A percentile compares a stretch with the other conserved stretches of the same genome.
phyloP scores from a whole-genome alignment of 2,329 filamentous ascomycete species.

The Alternaria sp. region DNA sequence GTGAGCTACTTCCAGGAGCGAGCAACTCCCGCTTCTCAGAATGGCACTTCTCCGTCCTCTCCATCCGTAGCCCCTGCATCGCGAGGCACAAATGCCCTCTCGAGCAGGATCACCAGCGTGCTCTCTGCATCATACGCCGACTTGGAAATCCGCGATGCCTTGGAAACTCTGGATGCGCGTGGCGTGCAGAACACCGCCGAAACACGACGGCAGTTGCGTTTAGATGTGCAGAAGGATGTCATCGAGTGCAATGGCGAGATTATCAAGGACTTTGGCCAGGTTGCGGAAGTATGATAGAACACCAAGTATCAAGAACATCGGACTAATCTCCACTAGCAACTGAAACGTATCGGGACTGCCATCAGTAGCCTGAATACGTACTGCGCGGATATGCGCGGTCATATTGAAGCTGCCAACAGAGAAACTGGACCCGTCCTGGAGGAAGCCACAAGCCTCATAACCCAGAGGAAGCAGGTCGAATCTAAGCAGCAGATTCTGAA shows the following conservation, averaged over 20 bases:
- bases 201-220: conserved; percentile 76
- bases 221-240: conserved; percentile 89
- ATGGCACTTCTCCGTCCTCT: conserved; percentile 37
- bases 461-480: conserved; percentile 75
- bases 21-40: conserved; percentile 30
- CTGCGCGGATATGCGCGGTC: conserved; percentile 79
- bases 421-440: conserved; percentile 77
- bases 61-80: conserved; percentile 30
- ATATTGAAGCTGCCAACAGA: conserved; percentile 75
- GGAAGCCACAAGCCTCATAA: conserved; percentile 76
- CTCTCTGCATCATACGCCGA: conserved; percentile 93
- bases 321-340: conserved; percentile 67
- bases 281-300: conserved; percentile 67
- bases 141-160: conserved; percentile 84
- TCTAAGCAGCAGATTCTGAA: conserved; percentile 78
- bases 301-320: neutral
- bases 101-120: conserved; percentile 81
- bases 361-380: conserved; percentile 79
- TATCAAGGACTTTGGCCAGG: conserved; percentile 83
- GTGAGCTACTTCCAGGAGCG: conserved; percentile 43
- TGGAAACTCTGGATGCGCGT: conserved; percentile 77
- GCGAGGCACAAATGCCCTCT: conserved; percentile 68
- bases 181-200: conserved; percentile 76
- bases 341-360: conserved; percentile 80
- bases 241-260: conserved; percentile 92